Evolutionary conservation across 2,329 filamentous ascomycete genomes (phyloP), one percentile per base, ranked within the genome.

Genomic region (Hypoxylon sp.): DNA sequence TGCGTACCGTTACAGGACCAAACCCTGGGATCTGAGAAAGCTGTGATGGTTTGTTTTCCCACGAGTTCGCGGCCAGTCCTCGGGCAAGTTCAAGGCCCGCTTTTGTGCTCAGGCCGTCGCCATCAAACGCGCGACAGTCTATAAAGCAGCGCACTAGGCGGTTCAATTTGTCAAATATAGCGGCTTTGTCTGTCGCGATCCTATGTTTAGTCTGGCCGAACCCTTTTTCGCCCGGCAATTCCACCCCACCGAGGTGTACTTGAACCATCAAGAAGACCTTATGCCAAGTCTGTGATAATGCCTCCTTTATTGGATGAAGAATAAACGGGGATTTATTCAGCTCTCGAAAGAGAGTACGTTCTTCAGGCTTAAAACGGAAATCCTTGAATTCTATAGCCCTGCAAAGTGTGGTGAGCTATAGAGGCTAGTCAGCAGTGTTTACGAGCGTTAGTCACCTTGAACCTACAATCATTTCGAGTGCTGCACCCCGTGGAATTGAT

Each of bases 181-280:
- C 74, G 1, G 71, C 78, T 71, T 88, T 90, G 42, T 94, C 91
- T 39, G 85, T 87, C 11, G 81, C 80, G 69, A 90, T 88, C 42
- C 91, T 85, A 35, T 82, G 78, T 69, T 81, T 86, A 74, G 88
- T 83, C 71, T 86, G 87, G 54, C 81, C 79, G 51, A 83, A 82
- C 24, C 88, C 86, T 17, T 91, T 88, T 1, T 86, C 84, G n/a
- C 80, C 81, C 9, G 88, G 88, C 31, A 87, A 82, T 1, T 93
- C 91, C 13, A 90, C 83, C 26, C 83, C 86, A 14, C 92, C 91
- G 10, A 97, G 86, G 60, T 92, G 87, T 2, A 89, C 85, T 77
- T 97, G 93, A n/a, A 96, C 85, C 26, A 95, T 85, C 2, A 97
- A 81, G 2, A 89, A 94, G 1, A 93, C 85, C 74, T 97, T 97